Conservation (phyloP, 768 basidiomycete genomes). For the Mrakia frigida region DNA sequence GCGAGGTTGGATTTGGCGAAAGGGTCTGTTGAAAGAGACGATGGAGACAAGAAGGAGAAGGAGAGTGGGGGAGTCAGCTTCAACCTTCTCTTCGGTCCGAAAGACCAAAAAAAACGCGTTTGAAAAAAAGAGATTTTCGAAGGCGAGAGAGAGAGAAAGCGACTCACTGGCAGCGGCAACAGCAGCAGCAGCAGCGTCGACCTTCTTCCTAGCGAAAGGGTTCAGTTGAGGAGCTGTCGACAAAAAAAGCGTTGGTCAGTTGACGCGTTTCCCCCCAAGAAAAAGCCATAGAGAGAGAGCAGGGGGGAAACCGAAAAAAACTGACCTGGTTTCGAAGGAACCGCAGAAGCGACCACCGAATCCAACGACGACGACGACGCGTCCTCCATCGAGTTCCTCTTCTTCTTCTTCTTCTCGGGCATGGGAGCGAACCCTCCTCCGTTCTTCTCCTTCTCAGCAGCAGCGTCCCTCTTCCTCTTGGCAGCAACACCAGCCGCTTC, state of each 20-base stretch:
- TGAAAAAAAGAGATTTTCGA: no score
- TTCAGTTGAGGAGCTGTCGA: not conserved
- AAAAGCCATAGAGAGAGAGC: no score
- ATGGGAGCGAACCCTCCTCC: slow-evolving; percentile 11
- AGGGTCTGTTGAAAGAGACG: slow-evolving; percentile 8
- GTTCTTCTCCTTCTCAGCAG: slow-evolving; percentile 12
- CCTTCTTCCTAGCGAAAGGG: slow-evolving; percentile 19
- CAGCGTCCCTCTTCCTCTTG: not conserved
- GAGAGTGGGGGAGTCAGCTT: not conserved
- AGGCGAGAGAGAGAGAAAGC: not conserved
- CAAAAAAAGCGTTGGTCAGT: not conserved
- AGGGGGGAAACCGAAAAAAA: not conserved
- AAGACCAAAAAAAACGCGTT: no score
- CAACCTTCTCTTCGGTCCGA: no score
- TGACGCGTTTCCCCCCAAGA: no score
- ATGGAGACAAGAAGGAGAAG: not conserved
- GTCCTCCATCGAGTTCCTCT: slow-evolving; percentile 10
- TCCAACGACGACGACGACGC: not conserved
- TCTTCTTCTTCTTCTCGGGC: slow-evolving; percentile 24
- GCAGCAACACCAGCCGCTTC: not conserved
- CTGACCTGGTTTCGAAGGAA: slow-evolving; percentile 3
- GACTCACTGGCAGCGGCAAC: not conserved
- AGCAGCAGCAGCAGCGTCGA: not conserved
- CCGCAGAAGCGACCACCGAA: not conserved
- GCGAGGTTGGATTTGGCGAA: slow-evolving; percentile 22